Evolutionary conservation across 2,329 filamentous ascomycete genomes (phyloP), one percentile per base, ranked within the genome.

Genomic region (Aureobasidium sp.): DNA sequence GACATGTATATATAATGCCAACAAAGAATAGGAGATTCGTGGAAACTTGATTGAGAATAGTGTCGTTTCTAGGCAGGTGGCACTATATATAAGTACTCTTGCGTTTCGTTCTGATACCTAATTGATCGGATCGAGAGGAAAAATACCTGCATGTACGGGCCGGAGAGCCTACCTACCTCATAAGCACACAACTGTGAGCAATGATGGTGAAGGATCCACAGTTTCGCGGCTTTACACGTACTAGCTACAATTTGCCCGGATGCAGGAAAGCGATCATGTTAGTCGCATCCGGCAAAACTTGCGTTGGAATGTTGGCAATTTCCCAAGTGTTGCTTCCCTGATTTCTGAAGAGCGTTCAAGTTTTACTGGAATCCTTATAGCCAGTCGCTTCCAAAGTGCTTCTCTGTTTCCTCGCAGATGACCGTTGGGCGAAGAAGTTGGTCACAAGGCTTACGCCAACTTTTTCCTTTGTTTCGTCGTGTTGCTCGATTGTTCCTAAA

Each of bases 261-360:
- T 47, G 54, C 42, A 57, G 53, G 29, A 21, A 34, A 44, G 50
- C 30, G 30, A 50, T 36, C 30, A 36, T 13, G 53, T 57, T 21
- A 21, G 21, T 21, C 54, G 54, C 54, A 58, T 58, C 48, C 54
- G 54, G 54, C 21, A 58, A 48, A 10, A 58, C 39, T 48, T 58
- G 42, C 54, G 11, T 16, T 39, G 54, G 54, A 58, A 58, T 58
- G 41, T 48, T 58, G 42, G 37, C 34, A 10, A 14, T 13, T n/a
- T 21, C 42, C 14, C 21, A 14, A 32, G 13, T 7, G 21, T 21
- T 25, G 16, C 25, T 42, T 57, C 41, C 53, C 30, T 45, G 53
- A 57, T 44, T 57, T 57, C 16, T 21, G 10, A 2, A 16, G 11
- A 57, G 13, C 16, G 25, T 42, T n/a, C 37, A 58, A 14, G 32